These are phyloP conservation scores for Sambucus nigra DNA, from an alignment of 129 eudicot genomes.

Conservation along the genomic window DNA sequence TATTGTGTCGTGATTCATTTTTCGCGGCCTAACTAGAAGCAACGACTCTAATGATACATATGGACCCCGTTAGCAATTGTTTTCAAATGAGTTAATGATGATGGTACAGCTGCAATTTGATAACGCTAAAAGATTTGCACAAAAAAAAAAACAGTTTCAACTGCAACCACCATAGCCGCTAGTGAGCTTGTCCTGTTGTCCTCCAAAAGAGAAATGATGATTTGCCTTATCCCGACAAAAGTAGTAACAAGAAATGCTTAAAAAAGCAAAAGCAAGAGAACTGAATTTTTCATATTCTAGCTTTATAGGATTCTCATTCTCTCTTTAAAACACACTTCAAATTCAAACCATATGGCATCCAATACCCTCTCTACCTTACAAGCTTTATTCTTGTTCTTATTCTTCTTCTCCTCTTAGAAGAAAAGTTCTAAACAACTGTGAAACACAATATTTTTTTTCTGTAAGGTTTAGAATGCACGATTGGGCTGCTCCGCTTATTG, in stretches of 20 bases:
- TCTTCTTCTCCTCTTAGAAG: conserved; percentile 2
- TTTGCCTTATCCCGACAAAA: conserved; percentile 9
- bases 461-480: conserved; percentile 43
- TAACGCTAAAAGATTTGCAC: not conserved
- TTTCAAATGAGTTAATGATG: not conserved
- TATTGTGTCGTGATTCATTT: too few relatives aligned
- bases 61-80: not conserved
- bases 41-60: too few relatives aligned
- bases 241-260: not conserved
- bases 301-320: conserved; percentile 24
- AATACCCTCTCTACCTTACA: conserved; percentile 3
- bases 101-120: not conserved
- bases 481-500: conserved; percentile 80
- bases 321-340: conserved; percentile 6
- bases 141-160: too few relatives aligned
- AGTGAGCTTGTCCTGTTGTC: conserved; percentile 12
- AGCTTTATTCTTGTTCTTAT: not conserved
- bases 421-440: not conserved
- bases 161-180: conserved; percentile 7
- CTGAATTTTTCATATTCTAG: not conserved
- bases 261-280: not conserved
- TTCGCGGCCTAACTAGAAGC: too few relatives aligned
- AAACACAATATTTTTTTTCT: too few relatives aligned
- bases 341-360: conserved; percentile 13
- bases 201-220: conserved; percentile 4